Evolutionary conservation across 106 monocot species (phyloP), one percentile per base, ranked within the genome.

Genomic region (Dioscorea alata): DNA sequence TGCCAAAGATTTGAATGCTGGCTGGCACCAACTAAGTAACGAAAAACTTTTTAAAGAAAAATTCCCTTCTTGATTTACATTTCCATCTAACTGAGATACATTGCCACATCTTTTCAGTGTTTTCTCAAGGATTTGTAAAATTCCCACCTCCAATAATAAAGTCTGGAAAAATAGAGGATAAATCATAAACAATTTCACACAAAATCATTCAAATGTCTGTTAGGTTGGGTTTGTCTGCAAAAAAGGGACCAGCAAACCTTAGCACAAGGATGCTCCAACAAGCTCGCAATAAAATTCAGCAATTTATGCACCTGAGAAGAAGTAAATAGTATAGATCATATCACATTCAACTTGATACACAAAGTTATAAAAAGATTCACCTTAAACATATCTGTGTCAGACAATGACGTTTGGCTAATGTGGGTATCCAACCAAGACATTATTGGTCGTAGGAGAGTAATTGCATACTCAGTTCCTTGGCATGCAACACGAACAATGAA

Each of bases 401-500:
- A 91, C 22, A 80, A 70, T 22, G 73, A 77, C 60, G 66, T 64
- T 74, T 81, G 80, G 77, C 71, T 69, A 42, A 82, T 68, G 56
- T 73, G 67, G 70, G 72, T 64, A 18, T 82, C 71, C 50, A 99
- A 64, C 89, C 90, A 92, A 50, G 74, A 87, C 49, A 90, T 76
- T 64, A 89, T 63, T 54, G 99, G 99, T 33, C 68, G 71, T 60
- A 99, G 57, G n/a, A 99, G 81, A 31, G 79, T 76, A 71, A 74
- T 68, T 51, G 92, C 99, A 83, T 66, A 86, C 71, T 99, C 99
- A 34, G 67, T 33, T 68, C 69, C 83, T 71, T 85, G 89, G 59
- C 79, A 87, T 49, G 92, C 79, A 77, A 99, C 71, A 34, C 97
- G 89, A 58, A 85, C 71, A 72, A 99, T 84, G 48, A 99, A 82